Evolutionary conservation across 768 basidiomycete species (phyloP).

Genomic region (Macrolepiota albuminosa): DNA sequence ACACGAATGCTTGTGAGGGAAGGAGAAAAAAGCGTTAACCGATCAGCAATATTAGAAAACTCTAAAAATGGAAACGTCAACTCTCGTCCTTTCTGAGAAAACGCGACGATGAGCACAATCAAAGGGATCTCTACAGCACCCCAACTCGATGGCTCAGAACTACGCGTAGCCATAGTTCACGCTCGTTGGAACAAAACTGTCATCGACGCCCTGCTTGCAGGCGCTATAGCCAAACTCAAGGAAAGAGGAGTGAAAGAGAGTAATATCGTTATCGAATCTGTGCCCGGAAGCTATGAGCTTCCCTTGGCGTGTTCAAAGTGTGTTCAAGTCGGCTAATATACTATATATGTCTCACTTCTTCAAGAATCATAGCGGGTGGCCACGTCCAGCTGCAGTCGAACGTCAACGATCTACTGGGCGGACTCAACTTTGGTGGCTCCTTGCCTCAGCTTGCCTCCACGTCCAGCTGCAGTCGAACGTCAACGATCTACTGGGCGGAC

Average conservation of each 20-base stretch:
- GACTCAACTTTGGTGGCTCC: conserved; percentile 41
- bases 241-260: conserved; percentile 81
- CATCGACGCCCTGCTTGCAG: conserved; percentile 80
- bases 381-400: conserved; percentile 75
- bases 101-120: conserved; percentile 50
- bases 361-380: conserved; percentile 79
- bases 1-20: background rate
- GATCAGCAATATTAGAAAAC: background rate
- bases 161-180: conserved; percentile 91
- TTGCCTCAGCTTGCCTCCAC: too few relatives aligned
- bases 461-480: conserved; percentile 73
- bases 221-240: conserved; percentile 75
- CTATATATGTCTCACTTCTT: conserved; percentile 6
- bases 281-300: conserved; percentile 94
- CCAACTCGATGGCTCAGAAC: conserved; percentile 70
- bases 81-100: conserved; percentile 1
- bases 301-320: conserved; percentile 86
- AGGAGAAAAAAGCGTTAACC: conserved; percentile 8
- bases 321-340: conserved; percentile 20
- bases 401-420: conserved; percentile 77
- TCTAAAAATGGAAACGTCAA: conserved; percentile 6
- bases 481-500: conserved; percentile 74
- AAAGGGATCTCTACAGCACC: conserved; percentile 70
- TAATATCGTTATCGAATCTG: conserved; percentile 88
- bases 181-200: conserved; percentile 92